Conservation (phyloP, 345 rosid species). For the Cochlearia excelsa region DNA sequence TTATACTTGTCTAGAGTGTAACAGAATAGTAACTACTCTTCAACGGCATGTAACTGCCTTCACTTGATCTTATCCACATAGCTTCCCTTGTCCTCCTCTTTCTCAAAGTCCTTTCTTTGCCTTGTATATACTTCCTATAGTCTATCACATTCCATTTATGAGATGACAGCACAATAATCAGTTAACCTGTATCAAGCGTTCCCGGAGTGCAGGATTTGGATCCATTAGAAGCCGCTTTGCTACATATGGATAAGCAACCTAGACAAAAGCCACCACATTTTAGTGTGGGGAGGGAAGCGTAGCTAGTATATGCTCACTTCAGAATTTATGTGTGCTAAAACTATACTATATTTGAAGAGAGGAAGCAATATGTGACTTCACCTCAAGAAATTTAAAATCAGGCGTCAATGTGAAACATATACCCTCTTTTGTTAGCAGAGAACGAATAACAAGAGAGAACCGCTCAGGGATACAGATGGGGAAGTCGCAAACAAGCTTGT, state of each 20-base stretch:
- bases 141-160: too few relatives aligned
- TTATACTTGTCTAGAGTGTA: too few relatives aligned
- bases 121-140: too few relatives aligned
- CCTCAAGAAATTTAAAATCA: constrained; percentile 99
- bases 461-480: constrained; percentile 97
- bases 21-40: too few relatives aligned
- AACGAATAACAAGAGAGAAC: constrained; percentile 93
- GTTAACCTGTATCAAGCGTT: constrained; percentile 88
- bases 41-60: too few relatives aligned
- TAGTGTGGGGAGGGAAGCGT: constrained; percentile 11
- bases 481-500: constrained; percentile 82
- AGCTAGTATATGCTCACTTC: constrained; percentile 20
- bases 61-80: too few relatives aligned
- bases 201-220: constrained; percentile 95
- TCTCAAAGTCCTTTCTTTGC: too few relatives aligned
- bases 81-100: too few relatives aligned
- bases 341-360: neutral
- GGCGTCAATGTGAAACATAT: constrained; percentile 92
- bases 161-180: constrained; percentile 11
- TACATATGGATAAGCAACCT: constrained; percentile 98
- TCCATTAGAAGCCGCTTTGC: constrained; percentile 95
- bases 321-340: constrained; percentile 4
- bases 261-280: constrained; percentile 16
- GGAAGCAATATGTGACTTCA: constrained; percentile 30
- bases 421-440: constrained; percentile 92